Evolutionary conservation across 306 rosid species (phyloP).

Genomic region (Lathyrus oleraceus): DNA sequence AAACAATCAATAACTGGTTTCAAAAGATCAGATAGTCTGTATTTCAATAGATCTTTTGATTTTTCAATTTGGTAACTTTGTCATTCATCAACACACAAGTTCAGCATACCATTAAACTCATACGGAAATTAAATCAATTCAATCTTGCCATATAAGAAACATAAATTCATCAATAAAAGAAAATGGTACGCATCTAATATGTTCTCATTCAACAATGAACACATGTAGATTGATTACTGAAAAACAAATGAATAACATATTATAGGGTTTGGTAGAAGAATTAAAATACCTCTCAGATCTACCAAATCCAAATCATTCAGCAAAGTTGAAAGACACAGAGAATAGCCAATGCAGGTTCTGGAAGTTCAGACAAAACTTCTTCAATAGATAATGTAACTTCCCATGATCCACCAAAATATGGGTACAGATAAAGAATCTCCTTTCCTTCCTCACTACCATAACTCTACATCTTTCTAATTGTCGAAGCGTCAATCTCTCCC

Average conservation of each 20-base stretch:
- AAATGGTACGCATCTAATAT: not conserved
- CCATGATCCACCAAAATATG: slow-evolving; percentile 39
- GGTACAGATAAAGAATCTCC: slow-evolving; percentile 45
- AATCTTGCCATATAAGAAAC: not conserved
- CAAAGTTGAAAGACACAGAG: slow-evolving; percentile 43
- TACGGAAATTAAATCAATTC: not conserved
- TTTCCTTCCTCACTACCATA: too few relatives aligned
- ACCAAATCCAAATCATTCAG: slow-evolving; percentile 48
- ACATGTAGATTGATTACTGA: not conserved
- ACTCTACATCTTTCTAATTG: too few relatives aligned
- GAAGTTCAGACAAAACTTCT: slow-evolving; percentile 49
- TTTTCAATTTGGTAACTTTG: not conserved
- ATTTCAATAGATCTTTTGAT: too few relatives aligned
- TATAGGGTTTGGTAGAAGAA: not conserved
- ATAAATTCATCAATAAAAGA: not conserved
- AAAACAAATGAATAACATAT: not conserved
- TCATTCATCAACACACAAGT: not conserved
- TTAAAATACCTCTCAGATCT: slow-evolving; percentile 37
- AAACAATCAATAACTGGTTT: too few relatives aligned
- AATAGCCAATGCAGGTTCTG: slow-evolving; percentile 46
- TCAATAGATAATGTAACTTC: slow-evolving; percentile 43
- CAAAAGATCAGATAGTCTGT: too few relatives aligned
- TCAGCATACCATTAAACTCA: not conserved
- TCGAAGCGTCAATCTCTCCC: too few relatives aligned
- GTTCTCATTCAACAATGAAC: not conserved